phyloP scores from a whole-genome alignment of 176 grass and related monocot species.

The Phyllostachys edulis region DNA sequence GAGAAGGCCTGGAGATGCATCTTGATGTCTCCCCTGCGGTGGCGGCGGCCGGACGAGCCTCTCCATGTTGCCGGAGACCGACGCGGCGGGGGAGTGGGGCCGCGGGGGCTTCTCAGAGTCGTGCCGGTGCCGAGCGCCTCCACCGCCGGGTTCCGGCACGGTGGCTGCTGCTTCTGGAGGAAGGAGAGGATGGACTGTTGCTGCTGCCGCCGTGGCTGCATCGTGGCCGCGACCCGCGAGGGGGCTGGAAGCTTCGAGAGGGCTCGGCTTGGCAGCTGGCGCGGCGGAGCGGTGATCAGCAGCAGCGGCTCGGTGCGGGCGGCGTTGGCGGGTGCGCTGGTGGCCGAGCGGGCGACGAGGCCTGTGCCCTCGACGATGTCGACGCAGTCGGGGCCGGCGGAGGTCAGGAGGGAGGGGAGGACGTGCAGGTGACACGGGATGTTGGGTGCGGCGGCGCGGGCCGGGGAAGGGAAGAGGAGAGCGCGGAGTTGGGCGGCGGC shows the following conservation, averaged over 20 bases:
- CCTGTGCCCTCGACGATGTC: too few species aligned
- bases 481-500: too few species aligned
- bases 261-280: background rate
- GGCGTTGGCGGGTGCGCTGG: too few species aligned
- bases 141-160: slow-evolving; percentile 7
- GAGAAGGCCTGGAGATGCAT: too few species aligned
- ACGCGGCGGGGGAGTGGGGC: slow-evolving; percentile 14
- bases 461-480: too few species aligned
- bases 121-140: slow-evolving; percentile 54
- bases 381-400: too few species aligned
- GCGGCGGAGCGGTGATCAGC: too few species aligned
- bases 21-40: slow-evolving; percentile 20
- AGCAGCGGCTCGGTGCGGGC: too few species aligned
- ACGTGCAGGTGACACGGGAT: too few species aligned
- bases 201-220: slow-evolving; percentile 45
- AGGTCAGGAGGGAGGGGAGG: too few species aligned
- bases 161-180: slow-evolving; percentile 49
- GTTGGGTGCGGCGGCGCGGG: too few species aligned
- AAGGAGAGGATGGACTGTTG: slow-evolving; percentile 90
- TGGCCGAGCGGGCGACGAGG: too few species aligned
- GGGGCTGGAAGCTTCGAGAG: background rate
- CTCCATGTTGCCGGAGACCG: slow-evolving; percentile 64
- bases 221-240: slow-evolving; percentile 19
- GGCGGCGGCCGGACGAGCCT: slow-evolving; percentile 38
- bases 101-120: slow-evolving; percentile 59